A percentile compares a stretch with the other conserved stretches of the same genome.
Evolutionary conservation across 805 yeast species (phyloP).

Genomic region (Wilhelminamyces savonicus): DNA sequence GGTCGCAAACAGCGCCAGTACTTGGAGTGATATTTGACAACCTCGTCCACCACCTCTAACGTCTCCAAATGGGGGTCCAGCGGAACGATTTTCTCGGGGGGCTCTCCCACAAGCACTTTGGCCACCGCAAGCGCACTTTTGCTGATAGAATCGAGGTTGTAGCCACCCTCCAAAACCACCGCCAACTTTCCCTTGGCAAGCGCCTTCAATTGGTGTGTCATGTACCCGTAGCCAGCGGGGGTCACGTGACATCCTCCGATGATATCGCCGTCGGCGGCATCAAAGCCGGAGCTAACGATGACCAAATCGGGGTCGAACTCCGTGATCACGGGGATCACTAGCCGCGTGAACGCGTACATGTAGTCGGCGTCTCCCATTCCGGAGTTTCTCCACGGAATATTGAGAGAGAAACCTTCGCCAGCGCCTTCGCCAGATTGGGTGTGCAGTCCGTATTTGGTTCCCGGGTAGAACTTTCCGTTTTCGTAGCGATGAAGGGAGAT

Average conservation of each 20-base stretch:
- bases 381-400: constrained; percentile 88
- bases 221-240: constrained; percentile 93
- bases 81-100: constrained; percentile 73
- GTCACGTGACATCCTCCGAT: constrained; percentile 95
- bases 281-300: constrained; percentile 92
- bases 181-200: constrained; percentile 85
- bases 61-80: constrained; percentile 70
- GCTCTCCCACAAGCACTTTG: constrained; percentile 87
- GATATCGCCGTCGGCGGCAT: constrained; percentile 97
- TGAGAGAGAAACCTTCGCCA: constrained; percentile 84
- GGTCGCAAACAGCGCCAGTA: constrained; percentile 85
- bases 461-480: constrained; percentile 89
- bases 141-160: constrained; percentile 86
- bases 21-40: constrained; percentile 69
- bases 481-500: constrained; percentile 91
- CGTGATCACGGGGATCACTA: constrained; percentile 79
- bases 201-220: constrained; percentile 87
- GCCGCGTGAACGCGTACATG: constrained; percentile 79
- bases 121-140: constrained; percentile 89
- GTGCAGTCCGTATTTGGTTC: constrained; percentile 78
- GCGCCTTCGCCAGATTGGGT: constrained; percentile 77
- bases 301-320: constrained; percentile 93
- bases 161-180: constrained; percentile 94
- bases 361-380: constrained; percentile 97
- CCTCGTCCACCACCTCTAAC: constrained; percentile 74